phyloP scores from a whole-genome alignment of 441 rosid species.

The Oxalis stricta region DNA sequence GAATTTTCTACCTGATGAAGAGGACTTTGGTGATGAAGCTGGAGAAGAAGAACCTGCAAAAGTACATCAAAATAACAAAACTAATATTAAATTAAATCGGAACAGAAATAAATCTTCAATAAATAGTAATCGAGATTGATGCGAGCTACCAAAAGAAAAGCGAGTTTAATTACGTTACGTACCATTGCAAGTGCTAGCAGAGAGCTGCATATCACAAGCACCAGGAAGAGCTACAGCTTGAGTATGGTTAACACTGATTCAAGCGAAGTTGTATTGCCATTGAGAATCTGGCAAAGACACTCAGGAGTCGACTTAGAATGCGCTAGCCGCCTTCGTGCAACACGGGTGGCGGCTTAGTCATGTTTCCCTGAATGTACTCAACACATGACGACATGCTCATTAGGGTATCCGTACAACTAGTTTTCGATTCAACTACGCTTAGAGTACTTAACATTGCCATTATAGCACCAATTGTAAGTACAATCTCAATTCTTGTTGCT shows the following conservation, averaged over 20 bases:
- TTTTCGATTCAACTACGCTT: no score
- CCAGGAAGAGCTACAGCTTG: conserved; percentile 62
- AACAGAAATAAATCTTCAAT: neutral
- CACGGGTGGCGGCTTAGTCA: conserved; percentile 58
- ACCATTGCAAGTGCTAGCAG: conserved; percentile 64
- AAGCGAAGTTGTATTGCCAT: conserved; percentile 50
- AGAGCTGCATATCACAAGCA: conserved; percentile 75
- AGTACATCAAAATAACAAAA: no score
- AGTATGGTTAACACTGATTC: conserved; percentile 61
- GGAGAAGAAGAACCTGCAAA: no score
- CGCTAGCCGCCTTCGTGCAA: conserved; percentile 58
- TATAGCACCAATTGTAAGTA: no score
- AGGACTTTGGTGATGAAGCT: no score
- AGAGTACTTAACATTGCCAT: no score
- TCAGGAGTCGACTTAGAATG: conserved; percentile 59
- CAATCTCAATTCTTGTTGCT: no score
- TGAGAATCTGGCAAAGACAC: conserved; percentile 72
- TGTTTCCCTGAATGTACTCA: conserved; percentile 60
- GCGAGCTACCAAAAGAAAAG: neutral
- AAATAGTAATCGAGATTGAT: neutral
- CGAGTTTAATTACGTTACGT: conserved; percentile 10
- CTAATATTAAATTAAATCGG: no score
- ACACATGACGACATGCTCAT: conserved; percentile 76
- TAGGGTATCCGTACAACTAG: conserved; percentile 45
- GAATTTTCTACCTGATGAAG: no score